A percentile compares a stretch with the other conserved stretches of the same genome.
phyloP scores from a whole-genome alignment of 176 grass and related monocot species.

The Carex kokanica region DNA sequence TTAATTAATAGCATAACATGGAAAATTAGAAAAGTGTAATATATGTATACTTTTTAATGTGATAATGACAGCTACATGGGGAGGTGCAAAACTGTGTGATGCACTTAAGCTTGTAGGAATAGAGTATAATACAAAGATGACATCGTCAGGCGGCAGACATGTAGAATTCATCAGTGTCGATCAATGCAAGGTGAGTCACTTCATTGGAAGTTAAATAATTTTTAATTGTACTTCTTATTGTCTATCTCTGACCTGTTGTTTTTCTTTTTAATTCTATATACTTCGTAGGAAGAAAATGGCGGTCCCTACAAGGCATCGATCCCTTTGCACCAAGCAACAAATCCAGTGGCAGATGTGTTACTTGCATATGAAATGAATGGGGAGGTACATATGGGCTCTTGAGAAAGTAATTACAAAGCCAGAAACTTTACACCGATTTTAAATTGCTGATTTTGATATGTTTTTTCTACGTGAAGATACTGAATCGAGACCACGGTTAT shows the following conservation, averaged over 20 bases:
- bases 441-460: background rate
- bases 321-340: constrained; percentile 36
- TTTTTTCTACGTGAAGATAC: constrained; percentile 21
- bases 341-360: constrained; percentile 38
- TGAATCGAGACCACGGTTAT: constrained; percentile 50
- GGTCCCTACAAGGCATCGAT: constrained; percentile 49
- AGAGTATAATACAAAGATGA: constrained; percentile 29
- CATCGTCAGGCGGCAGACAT: constrained; percentile 32
- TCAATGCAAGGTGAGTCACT: constrained; percentile 24
- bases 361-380: constrained; percentile 53
- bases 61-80: constrained; percentile 29
- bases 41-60: background rate
- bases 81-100: constrained; percentile 38
- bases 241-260: background rate
- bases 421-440: background rate
- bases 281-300: constrained; percentile 34
- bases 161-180: constrained; percentile 40
- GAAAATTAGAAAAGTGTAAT: background rate
- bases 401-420: background rate
- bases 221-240: background rate
- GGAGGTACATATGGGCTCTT: constrained; percentile 23
- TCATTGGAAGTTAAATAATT: background rate
- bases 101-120: constrained; percentile 33
- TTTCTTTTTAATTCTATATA: constrained; percentile 2
- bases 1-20: background rate